These are phyloP conservation scores for Hylodesmum podocarpum DNA, from an alignment of 306 rosid species.

Conservation along the genomic window DNA sequence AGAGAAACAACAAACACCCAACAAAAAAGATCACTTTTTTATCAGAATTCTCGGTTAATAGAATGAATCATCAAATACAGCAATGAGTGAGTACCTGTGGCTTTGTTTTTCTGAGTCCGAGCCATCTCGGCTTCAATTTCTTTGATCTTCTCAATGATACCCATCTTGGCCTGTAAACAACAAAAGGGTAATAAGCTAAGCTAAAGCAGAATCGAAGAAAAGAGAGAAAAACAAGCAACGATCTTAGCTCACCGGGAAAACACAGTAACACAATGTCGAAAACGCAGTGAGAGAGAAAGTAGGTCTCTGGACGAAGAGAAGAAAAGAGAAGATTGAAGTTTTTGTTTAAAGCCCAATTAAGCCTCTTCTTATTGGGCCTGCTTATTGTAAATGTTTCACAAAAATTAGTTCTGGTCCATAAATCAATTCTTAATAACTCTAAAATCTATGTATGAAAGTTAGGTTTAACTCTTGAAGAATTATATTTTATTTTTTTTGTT, in stretches of 20 bases:
- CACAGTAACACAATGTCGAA: slow-evolving; percentile 29
- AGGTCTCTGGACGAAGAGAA: too few species aligned
- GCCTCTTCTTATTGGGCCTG: not conserved
- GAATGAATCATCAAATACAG: not conserved
- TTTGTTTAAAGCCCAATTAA: slow-evolving; percentile 6
- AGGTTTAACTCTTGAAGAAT: too few species aligned
- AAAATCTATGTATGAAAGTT: too few species aligned
- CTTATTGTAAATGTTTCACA: too few species aligned
- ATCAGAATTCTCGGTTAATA: not conserved
- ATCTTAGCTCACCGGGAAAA: slow-evolving; percentile 39
- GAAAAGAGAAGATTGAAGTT: not conserved
- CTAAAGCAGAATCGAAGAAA: not conserved
- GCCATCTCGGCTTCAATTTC: slow-evolving; percentile 99
- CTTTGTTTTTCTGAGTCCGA: slow-evolving; percentile 98
- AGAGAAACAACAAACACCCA: not conserved
- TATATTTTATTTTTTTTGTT: too few species aligned
- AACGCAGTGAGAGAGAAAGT: slow-evolving; percentile 2
- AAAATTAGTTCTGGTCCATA: not conserved
- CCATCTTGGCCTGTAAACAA: slow-evolving; percentile 61
- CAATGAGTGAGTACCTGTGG: slow-evolving; percentile 57
- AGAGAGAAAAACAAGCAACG: not conserved
- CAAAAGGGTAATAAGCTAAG: slow-evolving; percentile 12
- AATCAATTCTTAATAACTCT: too few species aligned
- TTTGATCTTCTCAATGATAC: slow-evolving; percentile 91
- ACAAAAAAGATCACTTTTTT: not conserved